Evolutionary conservation across 257 asterid species (phyloP).

Genomic region (Penstemon eatonii): DNA sequence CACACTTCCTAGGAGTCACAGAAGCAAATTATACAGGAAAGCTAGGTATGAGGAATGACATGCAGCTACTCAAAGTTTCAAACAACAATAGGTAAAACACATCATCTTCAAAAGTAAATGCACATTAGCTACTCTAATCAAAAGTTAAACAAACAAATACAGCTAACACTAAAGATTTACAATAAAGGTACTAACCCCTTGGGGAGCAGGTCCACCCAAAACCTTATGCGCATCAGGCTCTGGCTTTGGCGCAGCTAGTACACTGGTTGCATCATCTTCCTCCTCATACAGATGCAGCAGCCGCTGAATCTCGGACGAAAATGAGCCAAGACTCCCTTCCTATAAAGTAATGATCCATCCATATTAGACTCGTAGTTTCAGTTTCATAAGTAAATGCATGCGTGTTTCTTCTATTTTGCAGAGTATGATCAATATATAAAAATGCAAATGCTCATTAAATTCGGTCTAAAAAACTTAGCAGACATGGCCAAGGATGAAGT

Average conservation of each 20-base stretch:
- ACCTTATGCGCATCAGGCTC: slow-evolving; percentile 67
- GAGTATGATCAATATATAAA: background rate
- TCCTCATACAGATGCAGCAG: slow-evolving; percentile 86
- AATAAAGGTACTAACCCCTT: slow-evolving; percentile 49
- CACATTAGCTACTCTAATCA: too few relatives aligned
- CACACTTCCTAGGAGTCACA: too few relatives aligned
- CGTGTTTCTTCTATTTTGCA: slow-evolving; percentile 16
- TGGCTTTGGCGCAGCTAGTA: slow-evolving; percentile 77
- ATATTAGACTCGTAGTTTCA: slow-evolving; percentile 22
- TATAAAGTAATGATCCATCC: slow-evolving; percentile 37
- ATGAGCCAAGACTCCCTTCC: slow-evolving; percentile 81
- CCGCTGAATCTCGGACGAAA: slow-evolving; percentile 75
- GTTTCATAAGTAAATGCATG: slow-evolving; percentile 14
- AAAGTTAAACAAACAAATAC: background rate
- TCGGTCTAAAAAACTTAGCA: background rate
- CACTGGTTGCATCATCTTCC: slow-evolving; percentile 98
- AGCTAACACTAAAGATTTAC: background rate
- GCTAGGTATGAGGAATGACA: too few relatives aligned
- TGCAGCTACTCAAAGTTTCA: too few relatives aligned
- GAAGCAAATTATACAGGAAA: too few relatives aligned
- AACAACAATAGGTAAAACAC: too few relatives aligned
- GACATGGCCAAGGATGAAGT: slow-evolving; percentile 2
- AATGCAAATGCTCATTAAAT: background rate
- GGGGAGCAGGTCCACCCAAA: slow-evolving; percentile 46
- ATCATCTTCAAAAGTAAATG: too few relatives aligned